phyloP scores from a whole-genome alignment of 2,329 filamentous ascomycete species.

The Colletotrichum theobromicola region DNA sequence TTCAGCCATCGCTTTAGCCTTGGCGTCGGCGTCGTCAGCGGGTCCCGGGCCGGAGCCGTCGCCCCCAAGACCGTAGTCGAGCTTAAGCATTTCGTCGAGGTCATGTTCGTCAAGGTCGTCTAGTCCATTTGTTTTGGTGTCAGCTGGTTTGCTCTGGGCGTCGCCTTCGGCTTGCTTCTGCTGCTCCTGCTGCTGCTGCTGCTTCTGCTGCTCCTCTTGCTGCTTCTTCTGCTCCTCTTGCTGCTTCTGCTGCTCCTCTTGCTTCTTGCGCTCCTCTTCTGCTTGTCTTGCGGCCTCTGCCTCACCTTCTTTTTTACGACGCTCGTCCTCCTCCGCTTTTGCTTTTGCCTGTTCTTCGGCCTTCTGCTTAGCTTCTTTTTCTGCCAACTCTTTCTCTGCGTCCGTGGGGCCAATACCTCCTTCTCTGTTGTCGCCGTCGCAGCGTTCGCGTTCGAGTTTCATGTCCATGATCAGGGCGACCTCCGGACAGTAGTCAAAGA shows the following conservation, averaged over 20 bases:
- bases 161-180: not conserved
- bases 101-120: not conserved
- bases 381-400: conserved; percentile 9
- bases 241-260: not conserved
- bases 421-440: conserved; percentile 38
- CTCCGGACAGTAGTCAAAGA: conserved; percentile 63
- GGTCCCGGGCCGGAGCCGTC: not conserved
- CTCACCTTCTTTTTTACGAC: conserved; percentile 3
- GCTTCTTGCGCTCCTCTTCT: not conserved
- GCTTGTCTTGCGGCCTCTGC: not conserved
- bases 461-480: conserved; percentile 60
- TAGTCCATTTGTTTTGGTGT: not conserved
- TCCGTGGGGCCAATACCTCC: conserved; percentile 26
- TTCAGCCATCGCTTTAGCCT: conserved; percentile 4
- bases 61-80: not conserved
- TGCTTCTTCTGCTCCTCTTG: not conserved
- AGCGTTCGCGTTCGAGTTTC: conserved; percentile 57
- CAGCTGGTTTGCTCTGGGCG: not conserved
- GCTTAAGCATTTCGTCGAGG: not conserved
- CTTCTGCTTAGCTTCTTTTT: conserved; percentile 19
- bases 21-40: conserved; percentile 6
- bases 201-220: not conserved
- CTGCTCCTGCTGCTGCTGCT: not conserved
- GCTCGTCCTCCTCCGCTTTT: not conserved
- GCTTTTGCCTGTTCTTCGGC: not conserved